phyloP scores from a whole-genome alignment of 179 eudicot genomes.

The Silene coronaria region DNA sequence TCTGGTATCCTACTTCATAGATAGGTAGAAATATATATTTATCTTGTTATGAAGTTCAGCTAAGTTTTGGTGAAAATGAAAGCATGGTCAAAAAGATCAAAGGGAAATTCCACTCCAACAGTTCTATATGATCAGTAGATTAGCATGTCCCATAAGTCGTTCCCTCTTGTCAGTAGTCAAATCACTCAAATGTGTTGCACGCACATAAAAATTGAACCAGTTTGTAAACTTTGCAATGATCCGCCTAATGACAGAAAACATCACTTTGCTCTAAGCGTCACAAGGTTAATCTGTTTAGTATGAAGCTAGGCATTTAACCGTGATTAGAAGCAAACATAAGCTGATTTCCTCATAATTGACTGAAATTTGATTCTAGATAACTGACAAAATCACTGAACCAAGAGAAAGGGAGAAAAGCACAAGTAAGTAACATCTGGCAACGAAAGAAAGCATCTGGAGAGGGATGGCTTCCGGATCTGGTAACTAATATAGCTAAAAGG shows the following conservation, averaged over 20 bases:
- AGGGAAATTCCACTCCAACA: neutral
- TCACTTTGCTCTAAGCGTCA: neutral
- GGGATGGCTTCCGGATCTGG: conserved; percentile 12
- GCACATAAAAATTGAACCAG: neutral
- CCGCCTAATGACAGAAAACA: neutral
- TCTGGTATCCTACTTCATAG: neutral
- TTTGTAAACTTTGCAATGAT: neutral
- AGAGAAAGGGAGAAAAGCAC: neutral
- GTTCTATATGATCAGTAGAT: neutral
- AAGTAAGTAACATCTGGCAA: conserved; percentile 20
- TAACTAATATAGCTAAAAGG: conserved; percentile 16
- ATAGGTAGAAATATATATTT: no score
- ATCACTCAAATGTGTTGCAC: neutral
- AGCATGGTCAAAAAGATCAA: neutral
- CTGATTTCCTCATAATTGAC: neutral
- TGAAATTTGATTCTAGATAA: conserved; percentile 8
- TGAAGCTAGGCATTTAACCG: neutral
- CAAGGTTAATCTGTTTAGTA: neutral
- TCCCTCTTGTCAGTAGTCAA: neutral
- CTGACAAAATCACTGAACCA: conserved; percentile 10
- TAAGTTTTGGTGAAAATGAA: neutral
- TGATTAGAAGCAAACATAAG: neutral
- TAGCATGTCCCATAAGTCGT: neutral
- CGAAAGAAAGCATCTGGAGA: conserved; percentile 9
- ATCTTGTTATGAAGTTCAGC: neutral